These are phyloP conservation scores for Penstemon eatonii DNA, from an alignment of 257 asterid species.

Conservation along the genomic window DNA sequence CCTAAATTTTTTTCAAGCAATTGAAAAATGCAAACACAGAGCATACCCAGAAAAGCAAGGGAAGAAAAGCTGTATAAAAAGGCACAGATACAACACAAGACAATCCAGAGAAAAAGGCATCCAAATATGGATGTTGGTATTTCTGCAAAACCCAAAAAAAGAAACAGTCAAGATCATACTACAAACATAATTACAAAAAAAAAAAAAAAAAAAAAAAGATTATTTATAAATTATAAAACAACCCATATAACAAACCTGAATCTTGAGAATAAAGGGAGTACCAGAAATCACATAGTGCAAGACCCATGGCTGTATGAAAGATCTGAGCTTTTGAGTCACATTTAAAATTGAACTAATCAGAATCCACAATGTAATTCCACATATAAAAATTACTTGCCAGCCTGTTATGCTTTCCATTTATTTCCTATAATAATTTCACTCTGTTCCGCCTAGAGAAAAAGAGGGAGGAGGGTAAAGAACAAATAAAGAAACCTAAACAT, in stretches of 20 bases:
- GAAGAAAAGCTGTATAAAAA: constrained; percentile 91
- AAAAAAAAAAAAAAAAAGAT: no score
- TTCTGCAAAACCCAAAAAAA: constrained; percentile 52
- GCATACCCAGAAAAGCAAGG: constrained; percentile 91
- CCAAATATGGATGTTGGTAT: constrained; percentile 59
- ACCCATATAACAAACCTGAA: constrained; percentile 60
- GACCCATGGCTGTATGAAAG: constrained; percentile 77
- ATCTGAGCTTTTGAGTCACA: constrained; percentile 72
- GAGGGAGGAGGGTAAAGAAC: no score
- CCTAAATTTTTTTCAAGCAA: no score
- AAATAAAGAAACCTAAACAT: no score
- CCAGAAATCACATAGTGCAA: constrained; percentile 47
- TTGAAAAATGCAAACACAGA: neutral
- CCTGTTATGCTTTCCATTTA: constrained; percentile 58
- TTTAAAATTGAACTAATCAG: constrained; percentile 62
- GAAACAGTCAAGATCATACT: neutral
- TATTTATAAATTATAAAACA: neutral
- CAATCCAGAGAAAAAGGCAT: constrained; percentile 74
- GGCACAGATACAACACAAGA: constrained; percentile 96
- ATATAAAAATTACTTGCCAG: constrained; percentile 59
- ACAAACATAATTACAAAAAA: no score
- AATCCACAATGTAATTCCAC: constrained; percentile 71
- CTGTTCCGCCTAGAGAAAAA: no score
- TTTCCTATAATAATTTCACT: no score
- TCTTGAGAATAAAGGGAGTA: constrained; percentile 64